Conservation (phyloP, 163 green algal species). For the Chlamydomonas reinhardtii region DNA sequence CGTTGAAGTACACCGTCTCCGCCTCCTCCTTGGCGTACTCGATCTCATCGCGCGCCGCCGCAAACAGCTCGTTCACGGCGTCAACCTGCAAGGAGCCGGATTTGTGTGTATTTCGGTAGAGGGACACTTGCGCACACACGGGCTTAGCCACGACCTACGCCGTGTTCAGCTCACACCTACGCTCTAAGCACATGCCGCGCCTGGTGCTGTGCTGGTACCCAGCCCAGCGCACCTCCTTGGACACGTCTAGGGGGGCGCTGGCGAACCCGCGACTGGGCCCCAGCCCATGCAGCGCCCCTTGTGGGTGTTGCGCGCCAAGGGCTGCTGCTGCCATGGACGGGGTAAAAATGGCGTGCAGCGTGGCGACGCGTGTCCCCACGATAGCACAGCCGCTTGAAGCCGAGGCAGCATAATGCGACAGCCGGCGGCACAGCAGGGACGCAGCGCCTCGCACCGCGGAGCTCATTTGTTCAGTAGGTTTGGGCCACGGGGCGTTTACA, state of each 20-base stretch:
- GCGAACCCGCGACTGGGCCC: neutral
- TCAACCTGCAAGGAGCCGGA: constrained; percentile 67
- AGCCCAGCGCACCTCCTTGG: neutral
- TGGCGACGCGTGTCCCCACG: no score
- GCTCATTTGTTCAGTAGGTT: neutral
- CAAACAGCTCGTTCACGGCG: constrained; percentile 87
- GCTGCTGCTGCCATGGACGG: no score
- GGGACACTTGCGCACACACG: no score
- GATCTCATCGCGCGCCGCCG: constrained; percentile 90
- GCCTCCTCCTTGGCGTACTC: constrained; percentile 74
- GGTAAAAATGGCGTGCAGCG: no score
- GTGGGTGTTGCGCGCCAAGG: no score
- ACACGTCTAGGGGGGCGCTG: neutral
- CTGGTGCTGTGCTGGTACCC: neutral
- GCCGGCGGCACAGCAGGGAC: neutral
- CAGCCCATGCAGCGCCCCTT: no score
- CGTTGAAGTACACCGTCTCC: constrained; percentile 77
- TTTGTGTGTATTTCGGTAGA: no score
- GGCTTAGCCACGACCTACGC: no score
- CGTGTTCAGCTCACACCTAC: no score
- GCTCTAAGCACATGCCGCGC: neutral
- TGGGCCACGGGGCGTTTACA: no score
- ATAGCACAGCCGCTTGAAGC: no score
- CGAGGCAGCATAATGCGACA: neutral
- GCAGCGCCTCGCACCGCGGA: no score